Conservation (phyloP, 2,329 filamentous ascomycete species). For the Cytospora mali region DNA sequence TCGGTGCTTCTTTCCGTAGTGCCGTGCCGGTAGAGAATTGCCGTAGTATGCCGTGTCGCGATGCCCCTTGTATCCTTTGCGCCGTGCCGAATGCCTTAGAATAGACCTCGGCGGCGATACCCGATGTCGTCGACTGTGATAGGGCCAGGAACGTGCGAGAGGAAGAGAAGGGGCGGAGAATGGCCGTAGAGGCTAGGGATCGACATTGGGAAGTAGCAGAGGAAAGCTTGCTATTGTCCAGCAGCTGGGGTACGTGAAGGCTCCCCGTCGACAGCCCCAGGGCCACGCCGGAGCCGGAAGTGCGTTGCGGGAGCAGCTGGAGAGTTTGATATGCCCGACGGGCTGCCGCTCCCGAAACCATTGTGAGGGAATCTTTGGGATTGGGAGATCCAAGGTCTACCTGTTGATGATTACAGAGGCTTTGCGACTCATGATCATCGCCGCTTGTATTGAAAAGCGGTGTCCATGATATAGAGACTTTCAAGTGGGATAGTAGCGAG, state of each 20-base stretch:
- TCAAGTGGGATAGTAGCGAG: not conserved
- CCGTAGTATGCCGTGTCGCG: constrained; percentile 30
- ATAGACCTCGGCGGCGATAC: constrained; percentile 15
- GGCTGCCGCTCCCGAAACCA: constrained; percentile 53
- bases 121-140: not conserved
- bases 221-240: not conserved
- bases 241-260: constrained; percentile 28
- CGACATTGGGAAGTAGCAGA: not conserved
- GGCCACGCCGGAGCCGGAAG: constrained; percentile 37
- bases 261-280: constrained; percentile 8
- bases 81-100: constrained; percentile 21
- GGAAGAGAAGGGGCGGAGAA: constrained; percentile 9
- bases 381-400: constrained; percentile 14
- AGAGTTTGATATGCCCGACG: constrained; percentile 38
- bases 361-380: constrained; percentile 35
- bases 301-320: constrained; percentile 50
- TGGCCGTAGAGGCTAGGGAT: not conserved
- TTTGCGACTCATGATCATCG: constrained; percentile 24
- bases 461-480: constrained; percentile 5
- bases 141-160: constrained; percentile 4
- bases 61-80: constrained; percentile 27
- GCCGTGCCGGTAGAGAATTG: constrained; percentile 33
- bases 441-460: not conserved
- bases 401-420: constrained; percentile 12
- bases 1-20: constrained; percentile 28